phyloP scores from a whole-genome alignment of 148 eudicot species.

The Bassia scoparia region DNA sequence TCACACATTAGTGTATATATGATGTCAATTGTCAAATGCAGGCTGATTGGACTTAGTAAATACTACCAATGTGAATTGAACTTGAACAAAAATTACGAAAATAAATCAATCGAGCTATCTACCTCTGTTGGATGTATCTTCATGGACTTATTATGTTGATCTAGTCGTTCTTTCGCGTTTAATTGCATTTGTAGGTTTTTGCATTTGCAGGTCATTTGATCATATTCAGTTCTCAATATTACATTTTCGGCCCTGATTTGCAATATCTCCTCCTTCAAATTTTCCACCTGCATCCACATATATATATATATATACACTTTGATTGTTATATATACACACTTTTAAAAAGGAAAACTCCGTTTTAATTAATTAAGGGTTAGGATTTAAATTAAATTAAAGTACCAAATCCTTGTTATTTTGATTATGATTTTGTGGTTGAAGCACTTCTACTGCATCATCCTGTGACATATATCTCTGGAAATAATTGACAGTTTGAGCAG shows the following conservation, averaged over 20 bases:
- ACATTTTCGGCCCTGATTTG: constrained; percentile 37
- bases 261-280: constrained; percentile 37
- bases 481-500: constrained; percentile 10
- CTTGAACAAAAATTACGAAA: background rate
- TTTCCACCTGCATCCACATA: constrained; percentile 32
- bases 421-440: constrained; percentile 14
- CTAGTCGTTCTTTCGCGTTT: constrained; percentile 19
- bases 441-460: constrained; percentile 29
- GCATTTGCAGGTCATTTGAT: constrained; percentile 32
- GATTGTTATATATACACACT: background rate
- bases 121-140: constrained; percentile 20
- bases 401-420: constrained; percentile 32
- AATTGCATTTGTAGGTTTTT: constrained; percentile 36
- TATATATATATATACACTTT: background rate
- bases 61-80: background rate
- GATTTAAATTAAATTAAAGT: background rate
- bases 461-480: constrained; percentile 28
- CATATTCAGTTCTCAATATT: constrained; percentile 28
- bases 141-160: constrained; percentile 10
- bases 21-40: too few species aligned
- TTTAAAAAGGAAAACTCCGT: background rate
- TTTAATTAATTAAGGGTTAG: background rate
- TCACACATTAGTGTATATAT: too few species aligned
- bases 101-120: constrained; percentile 3
- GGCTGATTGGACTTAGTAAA: too few species aligned